Evolutionary conservation across 768 basidiomycete species (phyloP).

Genomic region (Lactarius vividus): DNA sequence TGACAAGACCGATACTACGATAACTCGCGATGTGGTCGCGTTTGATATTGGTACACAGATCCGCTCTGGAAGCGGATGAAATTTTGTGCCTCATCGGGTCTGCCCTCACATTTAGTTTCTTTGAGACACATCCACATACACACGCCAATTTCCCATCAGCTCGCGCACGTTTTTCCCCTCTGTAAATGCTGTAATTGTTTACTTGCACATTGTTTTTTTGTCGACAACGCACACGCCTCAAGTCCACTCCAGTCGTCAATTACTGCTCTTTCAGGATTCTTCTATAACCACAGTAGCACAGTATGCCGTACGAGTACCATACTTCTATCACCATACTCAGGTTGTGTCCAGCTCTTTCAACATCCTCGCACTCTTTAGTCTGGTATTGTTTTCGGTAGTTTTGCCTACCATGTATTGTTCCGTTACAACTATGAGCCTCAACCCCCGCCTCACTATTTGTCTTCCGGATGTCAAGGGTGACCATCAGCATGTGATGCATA

Average conservation of each 20-base stretch:
- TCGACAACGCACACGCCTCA: neutral
- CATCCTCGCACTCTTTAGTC: constrained; percentile 1
- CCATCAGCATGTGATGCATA: no score
- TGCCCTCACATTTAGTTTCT: constrained; percentile 6
- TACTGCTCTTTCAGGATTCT: constrained; percentile 15
- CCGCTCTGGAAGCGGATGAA: constrained; percentile 26
- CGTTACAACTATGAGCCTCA: constrained; percentile 17
- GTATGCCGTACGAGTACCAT: constrained; percentile 1
- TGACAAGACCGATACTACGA: constrained; percentile 17
- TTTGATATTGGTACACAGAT: constrained; percentile 23
- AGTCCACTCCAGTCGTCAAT: constrained; percentile 7
- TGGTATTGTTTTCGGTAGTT: constrained; percentile 4
- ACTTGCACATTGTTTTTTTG: constrained; percentile 17
- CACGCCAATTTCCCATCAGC: constrained; percentile 12
- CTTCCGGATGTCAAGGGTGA: no score
- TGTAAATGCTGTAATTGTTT: constrained; percentile 21
- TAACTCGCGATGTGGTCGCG: constrained; percentile 19
- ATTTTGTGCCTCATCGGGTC: neutral
- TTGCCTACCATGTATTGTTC: neutral
- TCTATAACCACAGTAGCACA: constrained; percentile 21
- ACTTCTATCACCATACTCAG: constrained; percentile 7
- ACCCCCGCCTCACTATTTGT: neutral
- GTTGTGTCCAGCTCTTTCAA: neutral
- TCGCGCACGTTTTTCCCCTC: neutral
- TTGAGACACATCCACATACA: constrained; percentile 4